Evolutionary conservation across 805 yeast species (phyloP), one percentile per base, ranked within the genome.

Genomic region (Barnettozyma sucrosica): DNA sequence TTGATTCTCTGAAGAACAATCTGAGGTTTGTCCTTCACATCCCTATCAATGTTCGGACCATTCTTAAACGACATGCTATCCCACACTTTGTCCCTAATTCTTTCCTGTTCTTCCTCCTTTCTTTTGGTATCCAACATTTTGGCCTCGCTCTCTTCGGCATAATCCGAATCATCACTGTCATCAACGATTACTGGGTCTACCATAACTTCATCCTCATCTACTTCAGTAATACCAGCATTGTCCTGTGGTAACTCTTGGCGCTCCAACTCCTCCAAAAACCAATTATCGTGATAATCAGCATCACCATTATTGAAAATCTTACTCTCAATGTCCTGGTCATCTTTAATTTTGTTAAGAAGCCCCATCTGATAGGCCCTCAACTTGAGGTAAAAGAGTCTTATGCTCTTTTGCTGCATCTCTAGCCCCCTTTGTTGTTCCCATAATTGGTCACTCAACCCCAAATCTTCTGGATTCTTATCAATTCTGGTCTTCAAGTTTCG

Each of bases 261-360:
- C n/a, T 37, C 25, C 20, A 43, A 18, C 30, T 47, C 47, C 23
- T 45, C 41, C n/a, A 48, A 10, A 19, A 45, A 48, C 20, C 44
- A 26, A 30, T 49, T 44, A 18, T 34, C 28, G 23, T 42, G 25
- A 25, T 49, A 49, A 39, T 41, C 50, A 30, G 37, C 28, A 21
- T 41, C 49, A 3, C 34, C 38, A 16, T 33, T 38, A 19, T 44
- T 32, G 30, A 40, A n/a, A 5, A 26, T 14, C 14, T 39, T 20
- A 24, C 18, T 36, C n/a, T 38, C 41, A 32, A 43, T 23, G 38
- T 36, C 42, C 28, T 36, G 26, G 23, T 36, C 37, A 21, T 36
- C 38, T 37, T 28, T 5, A 20, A 10, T 14, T n/a, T 23, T 19
- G 11, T 45, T 16, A 5, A 40, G 47, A 28, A 38, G 32, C 7